Evolutionary conservation across 768 basidiomycete genomes (phyloP).

Genomic region (Naganishia kalamii): DNA sequence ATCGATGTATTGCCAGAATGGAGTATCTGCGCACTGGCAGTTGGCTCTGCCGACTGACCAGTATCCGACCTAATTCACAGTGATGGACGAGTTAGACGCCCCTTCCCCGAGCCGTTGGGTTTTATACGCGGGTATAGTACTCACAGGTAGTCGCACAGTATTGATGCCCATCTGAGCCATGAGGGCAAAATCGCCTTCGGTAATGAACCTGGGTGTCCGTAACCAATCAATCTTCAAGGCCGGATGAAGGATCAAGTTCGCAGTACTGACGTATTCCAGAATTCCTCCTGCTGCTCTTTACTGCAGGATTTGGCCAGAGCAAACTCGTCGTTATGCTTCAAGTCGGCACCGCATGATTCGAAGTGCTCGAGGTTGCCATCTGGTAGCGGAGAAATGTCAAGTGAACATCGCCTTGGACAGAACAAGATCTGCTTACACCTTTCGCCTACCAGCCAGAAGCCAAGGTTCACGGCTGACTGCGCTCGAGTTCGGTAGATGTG

Average conservation of each 20-base stretch:
- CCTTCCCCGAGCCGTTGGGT: neutral
- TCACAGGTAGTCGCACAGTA: constrained; percentile 40
- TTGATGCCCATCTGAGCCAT: constrained; percentile 36
- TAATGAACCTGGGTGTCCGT: constrained; percentile 34
- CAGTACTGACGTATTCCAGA: constrained; percentile 36
- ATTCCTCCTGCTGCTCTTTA: constrained; percentile 18
- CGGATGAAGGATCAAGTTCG: neutral
- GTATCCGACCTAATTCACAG: constrained; percentile 32
- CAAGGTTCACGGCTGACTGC: constrained; percentile 62
- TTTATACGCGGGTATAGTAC: constrained; percentile 16
- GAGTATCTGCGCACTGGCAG: constrained; percentile 33
- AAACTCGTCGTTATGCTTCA: neutral
- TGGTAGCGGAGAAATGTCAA: neutral
- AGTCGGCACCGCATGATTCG: constrained; percentile 44
- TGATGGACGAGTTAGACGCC: no score
- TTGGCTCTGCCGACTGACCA: constrained; percentile 28
- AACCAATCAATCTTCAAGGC: no score
- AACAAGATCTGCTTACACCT: constrained; percentile 47
- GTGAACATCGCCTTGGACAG: neutral
- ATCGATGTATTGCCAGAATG: constrained; percentile 35
- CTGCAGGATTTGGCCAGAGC: constrained; percentile 53
- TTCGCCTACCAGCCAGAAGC: constrained; percentile 69
- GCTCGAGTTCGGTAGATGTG: constrained; percentile 55
- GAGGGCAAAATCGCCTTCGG: constrained; percentile 39
- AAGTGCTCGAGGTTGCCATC: constrained; percentile 60